Base-by-base conservation (phyloP, 768 basidiomycete genomes). In the Suillus clintonianus region DNA sequence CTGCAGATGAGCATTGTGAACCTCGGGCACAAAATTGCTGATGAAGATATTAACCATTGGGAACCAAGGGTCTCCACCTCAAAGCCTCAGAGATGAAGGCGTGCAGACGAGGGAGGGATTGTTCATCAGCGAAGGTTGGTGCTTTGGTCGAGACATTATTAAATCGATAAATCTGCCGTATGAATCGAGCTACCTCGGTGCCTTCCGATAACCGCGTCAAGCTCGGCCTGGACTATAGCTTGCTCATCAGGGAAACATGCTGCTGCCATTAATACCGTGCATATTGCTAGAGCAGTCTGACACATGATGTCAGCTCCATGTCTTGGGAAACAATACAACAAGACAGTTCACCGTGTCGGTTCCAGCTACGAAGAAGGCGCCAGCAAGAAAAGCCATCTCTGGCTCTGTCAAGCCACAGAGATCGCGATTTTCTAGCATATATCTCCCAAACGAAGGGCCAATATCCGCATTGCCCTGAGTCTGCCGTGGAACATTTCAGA, bases 291-390 rank as follows among this genome's bases (percentile, higher is more conserved):
- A 0, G 84, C 83, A 4, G 84, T 86, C 62, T 78, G n/a, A 17
- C 34, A 47, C 17, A 32, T 34, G 5, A 4, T 17, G 14, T 17
- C 45, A 24, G n/a, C 6, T 4, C 17, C n/a, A 15, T 39, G 14
- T 39, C 39, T 39, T 37, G 14, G 4, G 15, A 5, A n/a, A 3
- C 22, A 7, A 27, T 1, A 24, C 54, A n/a, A 9, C 48, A 10
- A 41, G 53, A 59, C n/a, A 24, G 55, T 69, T 45, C 57, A 75
- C 77, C 6, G 86, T 87, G 64, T 86, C 85, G 1, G 82, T 80
- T 4, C 86, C 86, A 13, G 86, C 86, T 19, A 84, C 86, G 64
- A 86, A 87, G 74, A 88, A 80, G 41, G 78, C 77, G 0, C 86
- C 87, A 4, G 83, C 85, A 24, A 87, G 79, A 71, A 86, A 87